phyloP scores from a whole-genome alignment of 1,284 basidiomycete genomes.

The Tilletia horrida region DNA sequence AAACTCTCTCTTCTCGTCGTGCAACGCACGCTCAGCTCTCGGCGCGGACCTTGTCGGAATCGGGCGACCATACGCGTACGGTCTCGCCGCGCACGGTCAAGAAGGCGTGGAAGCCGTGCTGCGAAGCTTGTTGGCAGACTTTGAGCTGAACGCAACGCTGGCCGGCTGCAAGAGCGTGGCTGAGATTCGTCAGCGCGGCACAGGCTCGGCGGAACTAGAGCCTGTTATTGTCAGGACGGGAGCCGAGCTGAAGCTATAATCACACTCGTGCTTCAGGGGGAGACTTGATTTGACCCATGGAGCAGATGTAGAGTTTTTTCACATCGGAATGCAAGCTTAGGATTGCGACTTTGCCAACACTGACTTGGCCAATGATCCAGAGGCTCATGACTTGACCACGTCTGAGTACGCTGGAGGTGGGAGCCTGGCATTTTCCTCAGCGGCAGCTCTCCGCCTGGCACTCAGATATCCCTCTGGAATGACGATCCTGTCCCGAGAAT shows the following conservation, averaged over 20 bases:
- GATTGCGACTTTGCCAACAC: no score
- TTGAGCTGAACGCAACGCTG: conserved; percentile 16
- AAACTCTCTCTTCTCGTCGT: neutral
- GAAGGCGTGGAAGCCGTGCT: conserved; percentile 45
- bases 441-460: no score
- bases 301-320: no score
- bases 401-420: no score
- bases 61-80: conserved; percentile 48
- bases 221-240: conserved; percentile 5
- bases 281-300: no score
- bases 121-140: conserved; percentile 39
- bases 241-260: conserved; percentile 3
- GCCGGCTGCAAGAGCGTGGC: conserved; percentile 20
- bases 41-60: conserved; percentile 49
- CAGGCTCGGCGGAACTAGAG: neutral
- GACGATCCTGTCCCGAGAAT: no score
- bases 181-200: conserved; percentile 16
- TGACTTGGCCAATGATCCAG: no score
- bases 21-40: conserved; percentile 26
- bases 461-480: no score
- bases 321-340: no score
- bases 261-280: no score
- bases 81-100: conserved; percentile 40
- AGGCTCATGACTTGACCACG: no score
- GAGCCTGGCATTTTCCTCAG: no score